Evolutionary conservation across 2,329 filamentous ascomycete species (phyloP).

Genomic region (Thyridium curvatum): DNA sequence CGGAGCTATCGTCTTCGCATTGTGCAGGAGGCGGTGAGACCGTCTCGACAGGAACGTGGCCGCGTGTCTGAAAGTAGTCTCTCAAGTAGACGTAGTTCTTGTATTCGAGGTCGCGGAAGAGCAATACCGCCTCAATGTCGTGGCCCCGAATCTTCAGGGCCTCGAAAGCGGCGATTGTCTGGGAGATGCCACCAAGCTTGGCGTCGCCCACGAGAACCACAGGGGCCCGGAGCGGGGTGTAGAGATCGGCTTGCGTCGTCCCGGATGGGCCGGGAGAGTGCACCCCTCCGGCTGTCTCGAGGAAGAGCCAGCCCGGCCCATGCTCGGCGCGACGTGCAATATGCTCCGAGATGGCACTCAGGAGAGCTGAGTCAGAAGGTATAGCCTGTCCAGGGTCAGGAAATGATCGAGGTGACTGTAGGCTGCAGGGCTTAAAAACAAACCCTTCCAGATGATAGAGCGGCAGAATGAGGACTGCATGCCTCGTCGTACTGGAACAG

Average conservation of each 20-base stretch:
- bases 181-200: constrained; percentile 71
- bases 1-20: constrained; percentile 29
- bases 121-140: constrained; percentile 62
- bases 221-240: constrained; percentile 66
- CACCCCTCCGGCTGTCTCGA: constrained; percentile 80
- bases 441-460: constrained; percentile 38
- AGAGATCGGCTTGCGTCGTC: constrained; percentile 71
- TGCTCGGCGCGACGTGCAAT: constrained; percentile 33
- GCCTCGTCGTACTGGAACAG: constrained; percentile 69
- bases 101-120: constrained; percentile 63
- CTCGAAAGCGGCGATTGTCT: constrained; percentile 75
- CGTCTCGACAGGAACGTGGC: constrained; percentile 49
- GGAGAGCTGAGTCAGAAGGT: constrained; percentile 43
- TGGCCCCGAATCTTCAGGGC: constrained; percentile 73
- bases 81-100: constrained; percentile 62
- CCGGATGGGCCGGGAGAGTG: constrained; percentile 74
- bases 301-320: constrained; percentile 53
- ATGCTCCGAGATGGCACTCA: constrained; percentile 39
- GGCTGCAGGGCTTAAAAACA: constrained; percentile 5
- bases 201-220: constrained; percentile 70
- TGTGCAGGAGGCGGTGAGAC: constrained; percentile 54
- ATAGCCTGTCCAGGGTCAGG: constrained; percentile 28
- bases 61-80: constrained; percentile 58
- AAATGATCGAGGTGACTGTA: not conserved
- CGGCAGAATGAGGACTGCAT: constrained; percentile 73